A percentile compares a stretch with the other conserved stretches of the same genome.
phyloP scores from a whole-genome alignment of 495 filamentous ascomycete species.

The Rusavskia elegans region DNA sequence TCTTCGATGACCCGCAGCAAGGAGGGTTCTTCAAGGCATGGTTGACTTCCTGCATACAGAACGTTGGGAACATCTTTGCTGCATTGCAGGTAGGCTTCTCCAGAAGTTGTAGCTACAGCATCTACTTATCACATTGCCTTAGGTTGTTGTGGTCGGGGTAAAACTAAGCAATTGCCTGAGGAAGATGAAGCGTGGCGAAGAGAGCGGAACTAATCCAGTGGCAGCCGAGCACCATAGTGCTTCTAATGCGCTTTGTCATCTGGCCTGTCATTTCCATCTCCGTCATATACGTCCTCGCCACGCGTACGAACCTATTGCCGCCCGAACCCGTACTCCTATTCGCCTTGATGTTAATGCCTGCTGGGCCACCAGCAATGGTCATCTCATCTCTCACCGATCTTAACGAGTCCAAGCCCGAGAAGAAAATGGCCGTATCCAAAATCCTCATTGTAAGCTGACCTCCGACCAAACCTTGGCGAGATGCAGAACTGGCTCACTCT shows the following conservation, averaged over 20 bases:
- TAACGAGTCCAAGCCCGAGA: conserved; percentile 34
- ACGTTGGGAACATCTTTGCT: conserved; percentile 56
- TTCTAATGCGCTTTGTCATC: conserved; percentile 45
- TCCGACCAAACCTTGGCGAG: not conserved
- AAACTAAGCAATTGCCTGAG: conserved; percentile 40
- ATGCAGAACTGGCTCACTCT: not conserved
- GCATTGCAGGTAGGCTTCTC: conserved; percentile 31
- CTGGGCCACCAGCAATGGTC: conserved; percentile 56
- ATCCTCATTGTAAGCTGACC: conserved; percentile 42
- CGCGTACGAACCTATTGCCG: conserved; percentile 36
- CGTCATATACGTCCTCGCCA: conserved; percentile 44
- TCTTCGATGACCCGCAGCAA: conserved; percentile 46
- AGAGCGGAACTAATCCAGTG: conserved; percentile 33
- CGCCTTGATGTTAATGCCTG: conserved; percentile 61
- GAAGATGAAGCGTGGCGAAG: conserved; percentile 33
- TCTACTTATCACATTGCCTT: not conserved
- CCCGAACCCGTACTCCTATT: conserved; percentile 65
- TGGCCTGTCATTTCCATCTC: conserved; percentile 49
- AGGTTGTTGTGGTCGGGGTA: conserved; percentile 53
- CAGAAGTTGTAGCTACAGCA: not conserved
- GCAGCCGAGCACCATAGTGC: conserved; percentile 34
- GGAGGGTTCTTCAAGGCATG: conserved; percentile 58
- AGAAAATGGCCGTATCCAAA: conserved; percentile 57
- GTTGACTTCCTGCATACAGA: conserved; percentile 50
- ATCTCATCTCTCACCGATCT: conserved; percentile 52